Evolutionary conservation across 106 monocot genomes (phyloP).

Genomic region (Dioscorea zingiberensis): DNA sequence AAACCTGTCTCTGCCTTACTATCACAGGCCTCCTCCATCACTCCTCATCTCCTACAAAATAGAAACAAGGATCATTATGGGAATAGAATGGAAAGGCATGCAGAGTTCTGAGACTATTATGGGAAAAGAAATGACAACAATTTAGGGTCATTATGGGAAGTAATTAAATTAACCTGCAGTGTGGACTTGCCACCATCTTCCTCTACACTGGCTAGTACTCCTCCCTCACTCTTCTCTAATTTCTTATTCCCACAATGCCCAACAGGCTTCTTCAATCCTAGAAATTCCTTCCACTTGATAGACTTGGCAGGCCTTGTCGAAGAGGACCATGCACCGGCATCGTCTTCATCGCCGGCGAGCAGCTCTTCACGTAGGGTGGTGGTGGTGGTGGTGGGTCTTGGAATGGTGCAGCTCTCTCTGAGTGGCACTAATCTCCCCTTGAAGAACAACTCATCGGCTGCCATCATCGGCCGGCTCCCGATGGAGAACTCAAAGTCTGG

Average conservation of each 20-base stretch:
- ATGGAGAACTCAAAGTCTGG: background rate
- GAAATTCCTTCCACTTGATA: background rate
- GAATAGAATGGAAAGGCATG: too few relatives aligned
- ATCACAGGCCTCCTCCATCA: too few relatives aligned
- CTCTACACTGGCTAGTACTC: background rate
- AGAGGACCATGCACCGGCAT: background rate
- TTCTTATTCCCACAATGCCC: background rate
- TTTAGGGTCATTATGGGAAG: too few relatives aligned
- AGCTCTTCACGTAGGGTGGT: background rate
- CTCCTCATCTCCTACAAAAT: too few relatives aligned
- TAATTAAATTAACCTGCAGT: too few relatives aligned
- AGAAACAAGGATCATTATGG: too few relatives aligned
- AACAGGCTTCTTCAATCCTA: background rate
- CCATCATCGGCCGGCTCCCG: background rate
- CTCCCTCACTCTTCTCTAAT: background rate
- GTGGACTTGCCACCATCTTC: background rate
- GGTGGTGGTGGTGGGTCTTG: background rate
- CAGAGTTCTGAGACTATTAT: too few relatives aligned
- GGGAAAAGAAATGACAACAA: too few relatives aligned
- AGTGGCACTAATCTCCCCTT: background rate
- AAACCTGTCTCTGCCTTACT: too few relatives aligned
- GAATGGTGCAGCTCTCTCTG: background rate
- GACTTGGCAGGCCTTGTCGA: background rate
- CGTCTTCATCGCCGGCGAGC: background rate
- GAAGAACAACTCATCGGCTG: background rate